Base-by-base conservation (phyloP, 176 grass and related monocot species). In the Aegilops bicornis region DNA sequence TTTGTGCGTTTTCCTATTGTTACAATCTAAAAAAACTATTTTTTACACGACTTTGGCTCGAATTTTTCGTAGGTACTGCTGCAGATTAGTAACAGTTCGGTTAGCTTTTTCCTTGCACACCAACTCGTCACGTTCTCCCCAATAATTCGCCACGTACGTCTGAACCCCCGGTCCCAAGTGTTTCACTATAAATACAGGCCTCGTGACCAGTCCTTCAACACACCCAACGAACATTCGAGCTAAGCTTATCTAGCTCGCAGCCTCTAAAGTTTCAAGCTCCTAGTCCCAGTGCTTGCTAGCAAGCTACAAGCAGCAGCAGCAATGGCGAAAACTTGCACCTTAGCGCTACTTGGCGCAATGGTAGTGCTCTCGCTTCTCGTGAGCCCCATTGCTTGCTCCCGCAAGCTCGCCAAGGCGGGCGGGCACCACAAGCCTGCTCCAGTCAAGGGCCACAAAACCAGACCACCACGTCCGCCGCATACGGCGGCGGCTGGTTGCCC, bases 71-170 rank as follows among this genome's bases (percentile, higher is more conserved):
- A 84, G 66, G 50, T 19, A 54, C 68, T 60, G 45, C 24, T 83
- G 13, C 23, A 87, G 42, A 73, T 58, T 14, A 64, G 32, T 58
- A 66, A 73, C 30, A 58, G 27, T 62, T 74, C 27, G 45, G 72
- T 78, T 74, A 79, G 58, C 27, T 68, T 87, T 83, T 60, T 60
- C 61, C 40, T 25, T 64, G 22, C 19, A 31, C 82, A 84, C 27
- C 86, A 82, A 91, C 86, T 12, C n/a, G 71, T 82, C 90, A 91
- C 86, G 90, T 91, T 91, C 82, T 71, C 69, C 48, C 17, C 82
- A 82, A 85, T 88, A 88, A 88, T 91, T 68, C 17, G 20, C 63
- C 64, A 82, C 77, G 68, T 17, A 91, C 82, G 23, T 77, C 30
- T 4, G 82, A 62, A 20, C 6, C 12, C 23, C 76, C 48, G 43